phyloP scores from a whole-genome alignment of 129 eudicot species.

The carrot (Daucus carota) region DH1_v3.0 NC_030386.2:32606001-32606500 shows the following conservation, averaged over 20 bases:
- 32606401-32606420: constrained; percentile 5
- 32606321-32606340: too few species aligned
- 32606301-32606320: not conserved
- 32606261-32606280: not conserved
- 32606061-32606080: not conserved
- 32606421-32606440: constrained; percentile 49
- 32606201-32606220: not conserved
- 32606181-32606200: not conserved
- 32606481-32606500: constrained; percentile 15
- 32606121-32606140: too few species aligned
- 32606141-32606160: too few species aligned
- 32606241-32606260: not conserved
- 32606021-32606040: not conserved
- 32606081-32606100: too few species aligned
- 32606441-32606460: constrained; percentile 68
- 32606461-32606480: constrained; percentile 79
- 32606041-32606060: not conserved
- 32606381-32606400: not conserved
- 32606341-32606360: not conserved
- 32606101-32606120: too few species aligned
- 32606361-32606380: constrained; percentile 5
- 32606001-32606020: too few species aligned
- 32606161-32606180: not conserved
- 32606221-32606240: not conserved
- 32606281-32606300: not conserved